phyloP scores from a whole-genome alignment of 2,329 filamentous ascomycete species.

The Fusarium siculi region DNA sequence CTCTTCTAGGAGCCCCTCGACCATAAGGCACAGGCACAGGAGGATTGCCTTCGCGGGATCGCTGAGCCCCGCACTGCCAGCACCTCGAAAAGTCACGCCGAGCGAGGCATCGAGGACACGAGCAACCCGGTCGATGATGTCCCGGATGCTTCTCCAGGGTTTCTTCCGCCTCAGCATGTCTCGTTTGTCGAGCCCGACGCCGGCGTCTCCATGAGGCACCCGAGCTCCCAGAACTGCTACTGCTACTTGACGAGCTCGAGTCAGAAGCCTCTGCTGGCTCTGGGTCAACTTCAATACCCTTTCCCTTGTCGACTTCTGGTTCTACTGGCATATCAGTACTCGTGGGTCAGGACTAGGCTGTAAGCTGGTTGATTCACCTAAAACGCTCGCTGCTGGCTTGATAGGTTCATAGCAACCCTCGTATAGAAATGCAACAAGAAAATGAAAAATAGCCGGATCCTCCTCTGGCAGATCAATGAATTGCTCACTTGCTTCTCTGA shows the following conservation, averaged over 20 bases:
- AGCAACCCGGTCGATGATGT: constrained; percentile 57
- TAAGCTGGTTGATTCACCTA: constrained; percentile 45
- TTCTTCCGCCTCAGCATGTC: constrained; percentile 22
- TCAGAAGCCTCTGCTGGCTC: constrained; percentile 48
- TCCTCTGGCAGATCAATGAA: constrained; percentile 62
- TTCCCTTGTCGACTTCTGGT: constrained; percentile 54
- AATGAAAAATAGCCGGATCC: constrained; percentile 62
- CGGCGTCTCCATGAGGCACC: constrained; percentile 35
- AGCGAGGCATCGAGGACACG: constrained; percentile 53
- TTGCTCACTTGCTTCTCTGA: constrained; percentile 58
- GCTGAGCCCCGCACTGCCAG: constrained; percentile 40
- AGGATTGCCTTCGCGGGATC: constrained; percentile 18
- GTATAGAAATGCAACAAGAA: constrained; percentile 62
- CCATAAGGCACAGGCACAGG: neutral
- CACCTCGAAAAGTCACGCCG: constrained; percentile 35
- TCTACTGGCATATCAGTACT: constrained; percentile 29
- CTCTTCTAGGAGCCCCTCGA: constrained; percentile 14
- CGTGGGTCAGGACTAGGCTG: neutral
- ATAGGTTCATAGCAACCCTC: constrained; percentile 60
- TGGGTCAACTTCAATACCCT: constrained; percentile 45
- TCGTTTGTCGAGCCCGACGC: constrained; percentile 20
- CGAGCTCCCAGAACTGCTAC: constrained; percentile 30
- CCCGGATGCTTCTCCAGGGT: constrained; percentile 55
- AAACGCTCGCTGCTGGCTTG: constrained; percentile 53
- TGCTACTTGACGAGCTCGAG: constrained; percentile 46